Evolutionary conservation across 768 basidiomycete genomes (phyloP).

Genomic region (Suillus occidentalis): DNA sequence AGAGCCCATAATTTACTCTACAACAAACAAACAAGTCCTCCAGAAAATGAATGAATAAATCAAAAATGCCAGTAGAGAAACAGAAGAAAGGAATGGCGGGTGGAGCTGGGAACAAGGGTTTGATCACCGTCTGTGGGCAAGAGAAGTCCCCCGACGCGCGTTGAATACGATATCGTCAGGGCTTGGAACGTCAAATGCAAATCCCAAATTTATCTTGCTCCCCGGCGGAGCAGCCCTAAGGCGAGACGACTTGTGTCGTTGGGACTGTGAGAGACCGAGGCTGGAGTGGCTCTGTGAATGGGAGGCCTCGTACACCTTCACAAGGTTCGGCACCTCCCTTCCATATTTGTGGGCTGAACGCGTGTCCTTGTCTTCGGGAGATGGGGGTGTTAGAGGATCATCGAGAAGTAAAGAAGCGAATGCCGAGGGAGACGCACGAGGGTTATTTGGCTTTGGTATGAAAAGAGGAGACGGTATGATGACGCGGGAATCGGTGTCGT

Average conservation of each 20-base stretch:
- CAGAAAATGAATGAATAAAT: slow-evolving; percentile 9
- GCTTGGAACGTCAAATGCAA: slow-evolving; percentile 81
- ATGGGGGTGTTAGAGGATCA: slow-evolving; percentile 40
- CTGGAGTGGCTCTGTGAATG: slow-evolving; percentile 32
- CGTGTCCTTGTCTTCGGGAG: slow-evolving; percentile 38
- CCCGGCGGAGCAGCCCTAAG: slow-evolving; percentile 32
- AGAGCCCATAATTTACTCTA: slow-evolving; percentile 27
- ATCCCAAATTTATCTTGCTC: slow-evolving; percentile 39
- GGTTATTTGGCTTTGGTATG: slow-evolving; percentile 47
- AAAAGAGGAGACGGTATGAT: slow-evolving; percentile 55
- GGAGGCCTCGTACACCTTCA: slow-evolving; percentile 29
- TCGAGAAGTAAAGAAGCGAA: slow-evolving; percentile 72
- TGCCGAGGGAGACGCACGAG: slow-evolving; percentile 75
- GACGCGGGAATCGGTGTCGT: slow-evolving; percentile 31
- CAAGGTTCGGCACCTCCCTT: slow-evolving; percentile 31
- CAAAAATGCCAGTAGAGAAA: slow-evolving; percentile 5
- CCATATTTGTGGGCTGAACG: slow-evolving; percentile 31
- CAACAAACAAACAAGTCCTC: slow-evolving; percentile 24
- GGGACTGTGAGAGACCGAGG: slow-evolving; percentile 20
- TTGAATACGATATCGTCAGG: slow-evolving; percentile 88
- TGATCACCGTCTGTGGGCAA: slow-evolving; percentile 41
- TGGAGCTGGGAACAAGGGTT: slow-evolving; percentile 13
- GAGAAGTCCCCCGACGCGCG: slow-evolving; percentile 74
- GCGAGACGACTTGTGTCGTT: slow-evolving; percentile 13
- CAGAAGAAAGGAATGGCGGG: neutral